These are phyloP conservation scores for Crithidia sp. DNA, from an alignment of 208 protist species.

Conservation along the genomic window DNA sequence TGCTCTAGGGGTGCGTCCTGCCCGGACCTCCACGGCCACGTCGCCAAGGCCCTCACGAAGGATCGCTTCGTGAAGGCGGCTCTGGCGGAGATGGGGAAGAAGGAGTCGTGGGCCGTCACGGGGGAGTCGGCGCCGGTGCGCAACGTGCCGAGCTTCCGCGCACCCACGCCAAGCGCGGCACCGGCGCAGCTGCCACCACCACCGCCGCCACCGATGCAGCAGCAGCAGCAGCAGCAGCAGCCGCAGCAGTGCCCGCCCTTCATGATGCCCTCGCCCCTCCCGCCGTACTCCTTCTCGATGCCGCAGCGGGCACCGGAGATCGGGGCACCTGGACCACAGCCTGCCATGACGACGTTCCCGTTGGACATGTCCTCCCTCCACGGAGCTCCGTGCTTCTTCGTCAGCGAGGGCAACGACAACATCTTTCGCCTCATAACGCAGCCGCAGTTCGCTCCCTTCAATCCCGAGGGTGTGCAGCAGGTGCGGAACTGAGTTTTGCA, in stretches of 20 bases:
- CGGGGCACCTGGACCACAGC: conserved; percentile 1
- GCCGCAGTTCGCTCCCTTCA: conserved; percentile 22
- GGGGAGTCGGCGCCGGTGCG: not conserved
- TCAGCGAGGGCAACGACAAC: conserved; percentile 43
- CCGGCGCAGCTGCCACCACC: conserved; percentile 2
- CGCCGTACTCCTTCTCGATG: conserved; percentile 21
- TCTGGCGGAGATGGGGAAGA: conserved; percentile 49
- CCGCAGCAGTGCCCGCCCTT: conserved; percentile 13
- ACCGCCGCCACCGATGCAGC: not conserved
- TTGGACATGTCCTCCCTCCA: conserved; percentile 29
- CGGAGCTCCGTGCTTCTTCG: conserved; percentile 32
- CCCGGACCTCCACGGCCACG: conserved; percentile 46
- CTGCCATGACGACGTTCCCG: conserved; percentile 17
- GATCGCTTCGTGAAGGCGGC: conserved; percentile 46
- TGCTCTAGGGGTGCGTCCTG: conserved; percentile 47
- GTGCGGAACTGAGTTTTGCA: conserved; percentile 7
- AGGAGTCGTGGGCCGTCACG: conserved; percentile 21
- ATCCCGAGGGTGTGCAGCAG: conserved; percentile 7
- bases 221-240: conserved; percentile 5
- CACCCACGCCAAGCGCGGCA: not conserved
- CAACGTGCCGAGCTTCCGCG: not conserved
- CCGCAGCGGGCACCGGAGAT: conserved; percentile 1
- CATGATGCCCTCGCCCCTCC: conserved; percentile 11
- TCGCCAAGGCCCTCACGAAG: conserved; percentile 55
- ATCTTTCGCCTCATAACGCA: conserved; percentile 42